Evolutionary conservation across 2,329 filamentous ascomycete genomes (phyloP).

Genomic region (Ploettnerulaceae sp.): DNA sequence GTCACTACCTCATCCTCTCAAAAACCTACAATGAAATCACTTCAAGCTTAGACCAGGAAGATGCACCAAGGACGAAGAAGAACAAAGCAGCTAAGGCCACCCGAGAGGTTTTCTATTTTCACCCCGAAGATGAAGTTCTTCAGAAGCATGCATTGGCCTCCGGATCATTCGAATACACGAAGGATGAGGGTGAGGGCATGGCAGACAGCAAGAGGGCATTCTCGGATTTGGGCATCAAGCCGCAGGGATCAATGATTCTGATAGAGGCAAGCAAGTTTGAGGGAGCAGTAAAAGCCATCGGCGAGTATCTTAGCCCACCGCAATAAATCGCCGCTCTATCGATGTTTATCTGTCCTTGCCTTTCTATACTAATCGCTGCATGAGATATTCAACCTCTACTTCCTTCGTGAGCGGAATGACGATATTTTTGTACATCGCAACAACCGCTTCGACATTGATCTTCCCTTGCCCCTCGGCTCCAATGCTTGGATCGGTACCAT

Average conservation of each 20-base stretch:
- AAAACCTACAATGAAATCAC: conserved; percentile 90
- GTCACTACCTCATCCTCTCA: conserved; percentile 86
- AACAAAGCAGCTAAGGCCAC: conserved; percentile 63
- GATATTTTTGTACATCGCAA: conserved; percentile 83
- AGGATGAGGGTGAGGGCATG: conserved; percentile 68
- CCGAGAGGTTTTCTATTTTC: conserved; percentile 77
- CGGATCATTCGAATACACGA: conserved; percentile 72
- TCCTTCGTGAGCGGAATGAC: conserved; percentile 98
- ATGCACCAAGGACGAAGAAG: conserved; percentile 52
- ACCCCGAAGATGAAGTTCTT: conserved; percentile 89
- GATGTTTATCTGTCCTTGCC: conserved; percentile 14
- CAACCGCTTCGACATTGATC: conserved; percentile 88
- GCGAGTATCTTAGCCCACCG: conserved; percentile 62
- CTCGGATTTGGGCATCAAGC: conserved; percentile 84
- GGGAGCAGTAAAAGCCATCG: conserved; percentile 68
- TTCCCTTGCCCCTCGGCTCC: conserved; percentile 59
- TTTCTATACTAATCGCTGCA: conserved; percentile 65
- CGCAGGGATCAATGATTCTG: conserved; percentile 78
- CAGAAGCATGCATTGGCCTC: conserved; percentile 68
- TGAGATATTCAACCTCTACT: conserved; percentile 96
- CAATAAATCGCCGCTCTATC: conserved; percentile 34
- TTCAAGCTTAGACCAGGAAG: conserved; percentile 69
- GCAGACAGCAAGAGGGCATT: conserved; percentile 93
- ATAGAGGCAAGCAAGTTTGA: conserved; percentile 77
- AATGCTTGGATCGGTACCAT: conserved; percentile 81